Evolutionary conservation across 805 yeast genomes (phyloP), one percentile per base, ranked within the genome.

Genomic region (Yamadazyma kitorensis): DNA sequence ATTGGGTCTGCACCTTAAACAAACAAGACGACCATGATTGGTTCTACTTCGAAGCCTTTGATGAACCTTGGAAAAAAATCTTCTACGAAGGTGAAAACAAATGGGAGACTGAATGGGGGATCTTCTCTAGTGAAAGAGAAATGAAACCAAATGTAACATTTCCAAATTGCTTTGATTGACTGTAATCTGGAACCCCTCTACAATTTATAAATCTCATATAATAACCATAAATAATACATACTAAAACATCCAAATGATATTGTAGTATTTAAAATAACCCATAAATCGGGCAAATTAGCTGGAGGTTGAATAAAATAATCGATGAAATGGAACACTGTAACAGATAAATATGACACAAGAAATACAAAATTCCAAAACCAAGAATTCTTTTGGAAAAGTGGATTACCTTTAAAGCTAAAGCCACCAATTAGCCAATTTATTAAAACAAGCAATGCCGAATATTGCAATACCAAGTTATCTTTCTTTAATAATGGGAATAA

Each of bases 401-500:
- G 36, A 27, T 52, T 46, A 12, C 42, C 38, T 14, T 37, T 41
- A 4, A 27, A 17, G 5, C 32, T 24, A 33, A 48, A 41, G 9
- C 58, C 61, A 8, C 60, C 62, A 16, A 57, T 41, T 16, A 57
- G 43, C 57, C 60, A 57, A 26, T 59, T 48, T 52, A 86, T 80
- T 47, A 86, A 52, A 2, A 78, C 53, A 14, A 77, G 61, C 32
- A 80, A 56, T 6, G 78, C 78, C 36, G 69, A 57, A 56, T 85
- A 89, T 55, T 93, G 98, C 41, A 89, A 62, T 1, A 55, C 57
- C 17, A 93, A 66, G 1, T 78, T 79, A 50, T 93, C 98, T 43
- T 79, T 80, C 46, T 78, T 76, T 44, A 93, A 64, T 29, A 91
- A 63, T 0, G 99, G 98, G 76, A 84, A 88, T 64, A 93, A 62